A percentile compares a stretch with the other conserved stretches of the same genome.
Evolutionary conservation across 2,329 filamentous ascomycete genomes (phyloP).

Genomic region (Beauveria medogensis): DNA sequence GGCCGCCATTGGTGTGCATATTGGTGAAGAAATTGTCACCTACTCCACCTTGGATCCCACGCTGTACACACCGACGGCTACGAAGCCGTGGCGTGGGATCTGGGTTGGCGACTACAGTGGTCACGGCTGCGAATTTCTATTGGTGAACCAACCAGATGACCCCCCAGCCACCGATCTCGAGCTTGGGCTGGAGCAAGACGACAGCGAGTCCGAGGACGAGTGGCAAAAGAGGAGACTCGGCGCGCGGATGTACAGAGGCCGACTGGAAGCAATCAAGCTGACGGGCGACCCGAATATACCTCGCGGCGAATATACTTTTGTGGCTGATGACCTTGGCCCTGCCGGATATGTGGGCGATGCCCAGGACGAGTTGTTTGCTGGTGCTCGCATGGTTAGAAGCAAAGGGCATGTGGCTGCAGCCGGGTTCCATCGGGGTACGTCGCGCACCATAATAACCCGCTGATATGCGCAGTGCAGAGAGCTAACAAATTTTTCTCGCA

Average conservation of each 20-base stretch:
- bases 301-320: slow-evolving; percentile 74
- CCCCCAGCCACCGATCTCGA: slow-evolving; percentile 31
- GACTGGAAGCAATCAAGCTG: slow-evolving; percentile 77
- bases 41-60: slow-evolving; percentile 63
- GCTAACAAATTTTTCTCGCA: slow-evolving; percentile 24
- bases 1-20: slow-evolving; percentile 33
- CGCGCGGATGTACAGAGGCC: slow-evolving; percentile 51
- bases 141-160: slow-evolving; percentile 64
- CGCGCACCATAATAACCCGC: neutral
- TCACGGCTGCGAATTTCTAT: slow-evolving; percentile 82
- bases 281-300: slow-evolving; percentile 90
- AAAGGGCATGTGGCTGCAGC: slow-evolving; percentile 68
- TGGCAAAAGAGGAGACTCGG: slow-evolving; percentile 38
- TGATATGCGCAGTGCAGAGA: neutral
- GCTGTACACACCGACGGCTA: slow-evolving; percentile 70
- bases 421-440: slow-evolving; percentile 64
- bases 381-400: slow-evolving; percentile 64
- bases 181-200: slow-evolving; percentile 29
- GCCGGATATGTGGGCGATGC: slow-evolving; percentile 56
- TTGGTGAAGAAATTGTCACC: slow-evolving; percentile 52
- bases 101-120: slow-evolving; percentile 87
- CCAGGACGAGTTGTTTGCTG: slow-evolving; percentile 61
- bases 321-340: slow-evolving; percentile 67
- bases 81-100: slow-evolving; percentile 81
- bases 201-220: slow-evolving; percentile 36